These are phyloP conservation scores for Microsporum canis DNA, from an alignment of 2,329 filamentous ascomycete species.

Conservation along the genomic window DNA sequence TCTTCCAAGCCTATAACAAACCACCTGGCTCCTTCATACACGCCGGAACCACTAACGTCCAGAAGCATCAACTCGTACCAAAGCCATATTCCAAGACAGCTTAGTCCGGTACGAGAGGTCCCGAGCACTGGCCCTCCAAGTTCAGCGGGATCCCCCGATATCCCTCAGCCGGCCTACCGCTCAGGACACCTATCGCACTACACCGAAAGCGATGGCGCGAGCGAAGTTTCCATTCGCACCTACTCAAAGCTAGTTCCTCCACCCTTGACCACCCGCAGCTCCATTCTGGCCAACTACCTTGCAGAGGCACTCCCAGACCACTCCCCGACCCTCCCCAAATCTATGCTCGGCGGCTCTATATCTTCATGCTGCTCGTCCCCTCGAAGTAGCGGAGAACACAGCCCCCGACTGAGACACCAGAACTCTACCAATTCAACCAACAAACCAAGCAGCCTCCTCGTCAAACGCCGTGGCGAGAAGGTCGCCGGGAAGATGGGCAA, in stretches of 20 bases:
- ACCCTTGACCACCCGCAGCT: background rate
- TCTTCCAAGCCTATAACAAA: background rate
- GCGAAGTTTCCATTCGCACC: background rate
- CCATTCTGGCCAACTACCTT: background rate
- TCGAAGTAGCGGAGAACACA: background rate
- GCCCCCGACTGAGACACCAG: background rate
- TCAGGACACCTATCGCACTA: background rate
- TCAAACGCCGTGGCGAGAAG: slow-evolving; percentile 16
- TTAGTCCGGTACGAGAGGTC: background rate
- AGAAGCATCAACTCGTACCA: background rate
- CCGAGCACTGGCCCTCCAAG: slow-evolving; percentile 1
- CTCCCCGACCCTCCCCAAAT: background rate
- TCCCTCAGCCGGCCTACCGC: background rate
- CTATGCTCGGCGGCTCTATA: background rate
- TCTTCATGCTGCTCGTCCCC: background rate
- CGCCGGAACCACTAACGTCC: background rate
- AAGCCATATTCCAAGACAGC: slow-evolving; percentile 1
- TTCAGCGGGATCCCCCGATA: background rate
- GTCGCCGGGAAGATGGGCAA: slow-evolving; percentile 16
- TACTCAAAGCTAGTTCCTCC: background rate
- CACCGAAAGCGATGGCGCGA: background rate
- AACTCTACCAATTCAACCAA: background rate
- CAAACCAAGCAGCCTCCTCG: slow-evolving; percentile 13
- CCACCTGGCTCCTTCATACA: background rate
- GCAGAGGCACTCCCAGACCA: background rate